Conservation (phyloP, 2,329 filamentous ascomycete genomes). For the Byssochlamys sp. region DNA sequence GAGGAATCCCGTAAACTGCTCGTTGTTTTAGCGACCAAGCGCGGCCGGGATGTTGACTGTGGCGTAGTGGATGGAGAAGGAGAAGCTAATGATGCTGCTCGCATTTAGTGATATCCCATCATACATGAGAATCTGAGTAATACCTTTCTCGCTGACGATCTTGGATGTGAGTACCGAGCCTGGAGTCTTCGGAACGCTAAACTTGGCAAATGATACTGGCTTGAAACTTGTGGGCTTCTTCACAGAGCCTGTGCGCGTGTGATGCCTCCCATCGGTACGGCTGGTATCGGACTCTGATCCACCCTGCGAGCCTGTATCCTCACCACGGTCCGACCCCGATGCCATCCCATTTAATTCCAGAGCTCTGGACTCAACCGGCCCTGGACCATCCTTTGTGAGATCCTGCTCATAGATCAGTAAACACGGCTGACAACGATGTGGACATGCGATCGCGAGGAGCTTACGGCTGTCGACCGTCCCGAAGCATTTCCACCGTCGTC, state of each 20-base stretch:
- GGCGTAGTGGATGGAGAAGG: slow-evolving; percentile 29
- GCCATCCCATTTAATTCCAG: slow-evolving; percentile 32
- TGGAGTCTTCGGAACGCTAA: slow-evolving; percentile 54
- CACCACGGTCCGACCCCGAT: slow-evolving; percentile 27
- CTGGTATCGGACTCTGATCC: slow-evolving; percentile 57
- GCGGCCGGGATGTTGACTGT: slow-evolving; percentile 44
- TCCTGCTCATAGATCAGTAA: slow-evolving; percentile 12
- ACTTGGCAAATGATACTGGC: slow-evolving; percentile 58
- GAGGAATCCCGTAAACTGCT: slow-evolving; percentile 43
- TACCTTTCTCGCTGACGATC: slow-evolving; percentile 45
- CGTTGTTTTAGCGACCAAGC: slow-evolving; percentile 55
- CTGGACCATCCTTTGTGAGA: slow-evolving; percentile 19
- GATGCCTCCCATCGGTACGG: slow-evolving; percentile 41
- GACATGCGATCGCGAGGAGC: slow-evolving; percentile 8
- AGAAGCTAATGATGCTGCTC: slow-evolving; percentile 26
- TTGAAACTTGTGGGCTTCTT: slow-evolving; percentile 57
- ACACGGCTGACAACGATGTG: neutral
- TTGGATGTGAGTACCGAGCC: slow-evolving; percentile 44
- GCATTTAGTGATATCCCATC: slow-evolving; percentile 5
- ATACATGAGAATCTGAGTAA: neutral
- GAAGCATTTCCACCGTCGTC: slow-evolving; percentile 16
- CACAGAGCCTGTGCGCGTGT: slow-evolving; percentile 40
- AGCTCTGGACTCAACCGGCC: slow-evolving; percentile 25
- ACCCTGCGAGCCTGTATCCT: slow-evolving; percentile 34
- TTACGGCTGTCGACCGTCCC: slow-evolving; percentile 21